Evolutionary conservation across 2,329 filamentous ascomycete species (phyloP).

Genomic region (Leptosphaerulina australis): DNA sequence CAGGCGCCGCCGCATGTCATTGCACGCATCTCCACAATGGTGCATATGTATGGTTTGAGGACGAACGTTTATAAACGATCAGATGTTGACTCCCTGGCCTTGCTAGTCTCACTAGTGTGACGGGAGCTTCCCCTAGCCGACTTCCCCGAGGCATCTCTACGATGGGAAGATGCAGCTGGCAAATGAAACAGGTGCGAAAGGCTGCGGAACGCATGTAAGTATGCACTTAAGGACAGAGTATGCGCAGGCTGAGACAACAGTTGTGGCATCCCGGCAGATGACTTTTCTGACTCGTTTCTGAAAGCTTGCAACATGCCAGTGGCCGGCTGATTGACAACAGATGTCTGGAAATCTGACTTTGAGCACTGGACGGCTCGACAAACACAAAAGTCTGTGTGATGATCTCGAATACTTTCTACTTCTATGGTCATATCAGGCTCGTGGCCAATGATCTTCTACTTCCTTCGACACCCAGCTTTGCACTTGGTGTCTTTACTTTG

Average conservation of each 20-base stretch:
- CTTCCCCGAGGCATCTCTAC: conserved; percentile 7
- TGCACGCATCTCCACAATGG: background rate
- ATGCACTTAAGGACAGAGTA: too few species aligned
- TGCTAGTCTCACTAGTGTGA: conserved; percentile 11
- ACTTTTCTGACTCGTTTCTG: background rate
- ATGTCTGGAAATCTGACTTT: too few species aligned
- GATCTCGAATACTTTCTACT: too few species aligned
- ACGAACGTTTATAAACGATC: conserved; percentile 1
- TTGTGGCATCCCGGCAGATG: background rate
- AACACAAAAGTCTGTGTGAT: too few species aligned
- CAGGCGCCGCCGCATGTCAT: conserved; percentile 1
- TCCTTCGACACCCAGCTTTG: too few species aligned
- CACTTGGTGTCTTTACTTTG: too few species aligned
- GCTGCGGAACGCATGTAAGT: background rate
- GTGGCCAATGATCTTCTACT: too few species aligned
- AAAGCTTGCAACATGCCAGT: background rate
- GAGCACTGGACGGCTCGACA: too few species aligned
- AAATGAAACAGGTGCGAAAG: conserved; percentile 1
- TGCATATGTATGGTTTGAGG: background rate
- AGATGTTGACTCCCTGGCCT: conserved; percentile 9
- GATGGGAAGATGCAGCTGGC: conserved; percentile 1
- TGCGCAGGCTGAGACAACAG: background rate
- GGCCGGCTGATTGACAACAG: background rate
- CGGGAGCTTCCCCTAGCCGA: conserved; percentile 9
- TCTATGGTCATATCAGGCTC: too few species aligned